Percentiles rank a stretch among this genome's conserved stretches.
Evolutionary conservation across 768 basidiomycete species (phyloP).

Genomic region (Rhodotorula toruloides): DNA sequence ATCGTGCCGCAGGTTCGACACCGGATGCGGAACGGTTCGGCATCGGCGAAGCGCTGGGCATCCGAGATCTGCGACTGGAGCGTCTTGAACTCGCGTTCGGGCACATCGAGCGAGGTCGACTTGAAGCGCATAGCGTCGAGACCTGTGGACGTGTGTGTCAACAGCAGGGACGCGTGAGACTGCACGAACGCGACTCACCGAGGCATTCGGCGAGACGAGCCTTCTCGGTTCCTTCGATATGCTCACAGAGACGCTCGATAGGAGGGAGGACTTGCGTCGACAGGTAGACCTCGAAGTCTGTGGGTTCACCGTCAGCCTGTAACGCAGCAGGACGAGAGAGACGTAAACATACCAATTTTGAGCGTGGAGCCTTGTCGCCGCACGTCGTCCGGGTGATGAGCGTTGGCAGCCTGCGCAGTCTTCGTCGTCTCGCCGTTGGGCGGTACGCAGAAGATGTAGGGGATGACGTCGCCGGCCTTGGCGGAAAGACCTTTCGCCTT

Average conservation of each 20-base stretch:
- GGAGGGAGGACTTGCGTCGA: constrained; percentile 88
- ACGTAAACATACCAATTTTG: constrained; percentile 60
- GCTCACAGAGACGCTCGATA: constrained; percentile 88
- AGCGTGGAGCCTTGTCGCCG: constrained; percentile 62
- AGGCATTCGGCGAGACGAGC: constrained; percentile 89
- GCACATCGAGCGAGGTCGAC: constrained; percentile 43
- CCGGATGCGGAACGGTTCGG: constrained; percentile 63
- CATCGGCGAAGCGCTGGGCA: constrained; percentile 74
- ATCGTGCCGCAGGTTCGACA: constrained; percentile 68
- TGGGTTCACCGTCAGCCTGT: not conserved
- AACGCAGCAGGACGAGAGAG: not conserved
- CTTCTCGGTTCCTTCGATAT: constrained; percentile 91
- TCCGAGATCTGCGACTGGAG: constrained; percentile 88
- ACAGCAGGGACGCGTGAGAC: rapidly evolving
- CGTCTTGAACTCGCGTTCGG: constrained; percentile 66
- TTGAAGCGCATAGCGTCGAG: constrained; percentile 44
- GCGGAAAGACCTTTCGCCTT: constrained; percentile 76
- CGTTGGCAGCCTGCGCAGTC: constrained; percentile 76
- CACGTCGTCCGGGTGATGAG: constrained; percentile 89
- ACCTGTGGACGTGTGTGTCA: constrained; percentile 30
- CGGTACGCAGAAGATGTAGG: constrained; percentile 84
- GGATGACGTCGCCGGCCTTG: constrained; percentile 83
- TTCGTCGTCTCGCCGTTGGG: constrained; percentile 63
- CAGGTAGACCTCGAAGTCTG: constrained; percentile 89
- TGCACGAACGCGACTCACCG: constrained; percentile 54